Evolutionary conservation across 2,329 filamentous ascomycete species (phyloP).

Genomic region (Cladosporium sp.): DNA sequence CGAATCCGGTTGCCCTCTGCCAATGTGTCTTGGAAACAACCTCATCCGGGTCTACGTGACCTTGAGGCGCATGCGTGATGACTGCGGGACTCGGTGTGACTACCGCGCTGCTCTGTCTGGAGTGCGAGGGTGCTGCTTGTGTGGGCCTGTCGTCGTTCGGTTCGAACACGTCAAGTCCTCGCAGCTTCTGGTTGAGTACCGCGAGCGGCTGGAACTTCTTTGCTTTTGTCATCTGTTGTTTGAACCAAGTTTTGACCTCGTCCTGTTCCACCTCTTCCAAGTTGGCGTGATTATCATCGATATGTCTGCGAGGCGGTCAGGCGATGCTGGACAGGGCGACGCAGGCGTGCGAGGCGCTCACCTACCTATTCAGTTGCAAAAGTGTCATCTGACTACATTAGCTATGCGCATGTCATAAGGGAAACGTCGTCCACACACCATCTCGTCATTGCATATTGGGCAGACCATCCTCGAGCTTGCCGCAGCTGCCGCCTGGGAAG

Average conservation of each 20-base stretch:
- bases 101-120: constrained; percentile 22
- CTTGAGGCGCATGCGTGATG: constrained; percentile 20
- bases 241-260: constrained; percentile 96
- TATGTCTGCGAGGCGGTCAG: constrained; percentile 50
- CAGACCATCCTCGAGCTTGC: constrained; percentile 71
- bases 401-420: constrained; percentile 9
- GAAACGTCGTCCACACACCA: constrained; percentile 55
- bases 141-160: constrained; percentile 66
- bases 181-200: constrained; percentile 87
- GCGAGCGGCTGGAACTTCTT: constrained; percentile 90
- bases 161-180: constrained; percentile 89
- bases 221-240: constrained; percentile 87
- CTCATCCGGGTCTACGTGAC: constrained; percentile 72
- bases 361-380: constrained; percentile 78
- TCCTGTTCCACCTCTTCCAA: constrained; percentile 84
- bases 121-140: constrained; percentile 32
- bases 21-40: constrained; percentile 84
- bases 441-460: constrained; percentile 97
- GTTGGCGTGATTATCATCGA: constrained; percentile 88
- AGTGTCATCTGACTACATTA: constrained; percentile 67
- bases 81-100: constrained; percentile 29
- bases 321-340: background rate
- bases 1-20: constrained; percentile 71
- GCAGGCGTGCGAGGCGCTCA: constrained; percentile 10
- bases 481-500: constrained; percentile 52